Evolutionary conservation across 345 rosid genomes (phyloP), one percentile per base, ranked within the genome.

Genomic region (Turnera subulata): DNA sequence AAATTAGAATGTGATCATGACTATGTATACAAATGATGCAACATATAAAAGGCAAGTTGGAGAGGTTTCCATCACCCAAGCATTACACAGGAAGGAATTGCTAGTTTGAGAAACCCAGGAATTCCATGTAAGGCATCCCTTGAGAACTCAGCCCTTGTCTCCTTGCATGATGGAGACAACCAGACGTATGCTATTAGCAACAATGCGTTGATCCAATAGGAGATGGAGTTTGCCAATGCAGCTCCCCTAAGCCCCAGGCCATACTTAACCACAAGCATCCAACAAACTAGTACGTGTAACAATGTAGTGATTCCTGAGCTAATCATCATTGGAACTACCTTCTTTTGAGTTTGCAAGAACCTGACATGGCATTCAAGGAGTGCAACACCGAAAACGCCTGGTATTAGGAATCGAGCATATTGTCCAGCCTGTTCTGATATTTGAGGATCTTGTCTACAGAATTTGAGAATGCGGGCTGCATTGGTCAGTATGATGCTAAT

Each of bases 261-360:
- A 13, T 69, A 49, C 47, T 57, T 72, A 20, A 67, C 72, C 14
- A 83, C 80, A 33, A 80, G 65, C 37, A 51, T 0, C 89, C 85
- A 82, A 53, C 88, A 80, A 0, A 54, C 25, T 5, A 71, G 56
- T 5, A 77, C 18, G 15, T 82, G 88, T 37, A 77, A 52, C 5
- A 70, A 35, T 22, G 76, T 63, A 25, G 84, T 73, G 19, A 75
- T 47, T 55, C 73, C 84, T 12, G 84, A 58, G 63, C 53, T 64
- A n/a, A 71, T 40, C 76, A 80, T 71, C 67, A 82, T 66, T 19
- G 88, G 84, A 17, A 80, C 42, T 9, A 80, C 78, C 62, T 64
- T 80, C 70, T 69, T 75, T 39, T 80, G 88, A 0, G 84, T 46
- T 56, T 75, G 79, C 53, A 82, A 50, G 75, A 82, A 80, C 46